Base-by-base conservation (phyloP, 2,329 filamentous ascomycete species). In the Penicillium fuscoglaucum region DNA sequence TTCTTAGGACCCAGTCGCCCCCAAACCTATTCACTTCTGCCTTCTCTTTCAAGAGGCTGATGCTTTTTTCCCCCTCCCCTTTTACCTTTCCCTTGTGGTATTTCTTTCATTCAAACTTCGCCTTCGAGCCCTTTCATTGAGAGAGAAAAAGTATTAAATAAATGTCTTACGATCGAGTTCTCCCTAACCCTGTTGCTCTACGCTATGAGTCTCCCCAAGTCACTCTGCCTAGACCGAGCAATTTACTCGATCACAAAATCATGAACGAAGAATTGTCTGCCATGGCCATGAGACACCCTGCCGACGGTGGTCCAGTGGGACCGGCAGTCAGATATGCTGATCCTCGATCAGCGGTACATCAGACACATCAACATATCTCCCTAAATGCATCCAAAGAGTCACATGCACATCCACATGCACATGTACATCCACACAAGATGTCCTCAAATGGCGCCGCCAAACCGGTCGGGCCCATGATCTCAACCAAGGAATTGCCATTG, bases 131-230 rank as follows among this genome's bases (percentile, higher is more conserved):
- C 47, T 52, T 63, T 59, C 37, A 58, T 58, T 51, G n/a, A 40
- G 40, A 45, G 29, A 59, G 13, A 46, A 57, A 43, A 44, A 46
- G 26, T 57, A 53, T 61, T 68, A 65, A 53, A 68, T 72, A 70
- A 71, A 79, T 80, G 76, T 79, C 77, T 75, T 79, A 76, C 71
- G 77, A 80, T 68, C 76, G 78, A 74, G 75, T 79, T 55, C 76
- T 80, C 35, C 78, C 78, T 58, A 73, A 73, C 56, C 76, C 77
- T 56, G 65, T 72, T 66, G 73, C 74, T 64, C 68, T 80, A 55
- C 74, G 72, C 60, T 69, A 78, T 74, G 75, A 78, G 53, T 58
- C 70, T 65, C 58, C 70, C 52, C 68, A 69, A 62, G 70, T 70
- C 60, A 64, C 68, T 55, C 51, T 71, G 40, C 63, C 72, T 48